Base-by-base conservation (phyloP, 257 asterid species). In the Linaria vulgaris region DNA sequence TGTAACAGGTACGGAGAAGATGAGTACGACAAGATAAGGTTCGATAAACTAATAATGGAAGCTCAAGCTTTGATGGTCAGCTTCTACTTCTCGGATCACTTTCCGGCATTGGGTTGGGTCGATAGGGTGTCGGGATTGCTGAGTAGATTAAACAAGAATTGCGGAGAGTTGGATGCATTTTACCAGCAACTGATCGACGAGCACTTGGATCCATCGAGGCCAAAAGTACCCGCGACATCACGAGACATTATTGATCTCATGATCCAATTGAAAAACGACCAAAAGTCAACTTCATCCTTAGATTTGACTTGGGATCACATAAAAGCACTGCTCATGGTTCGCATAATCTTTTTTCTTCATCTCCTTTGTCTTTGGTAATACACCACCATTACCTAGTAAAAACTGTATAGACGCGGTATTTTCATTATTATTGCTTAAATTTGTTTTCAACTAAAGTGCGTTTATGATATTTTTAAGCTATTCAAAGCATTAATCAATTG, bases 241-340 rank as follows among this genome's bases (percentile, higher is more conserved):
- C 20, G 56, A 0, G 84, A 81, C 68, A 64, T 81, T 39, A 55
- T 81, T 21, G 82, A 78, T 66, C 67, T 78, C 53, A 55, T 81
- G 72, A 56, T 81, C 30, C 20, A 68, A 23, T 64, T 78, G 56
- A 78, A 78, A 31, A 27, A 27, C 6, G 16, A 66, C 4, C 6
- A 30, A 9, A 45, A 70, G 2, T 24, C 38, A 2, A 27, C 34
- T 2, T 27, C 34, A 27, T 27, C 34, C 6, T 27, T 27, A 6
- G 34, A 27, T 27, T 19, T 69, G 10, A 69, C 68, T 20, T 63
- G 74, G 70, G 78, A 81, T 58, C 76, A 76, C 48, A 64, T 81
- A 66, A 81, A 78, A 63, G 87, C 77, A 19, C 3, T 81, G 61
- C 84, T 81, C 49, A 75, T 75, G 86, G 85, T 77, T 73, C 22